Conservation (phyloP, 345 rosid species). For the Eucalyptus erythrocorys region DNA sequence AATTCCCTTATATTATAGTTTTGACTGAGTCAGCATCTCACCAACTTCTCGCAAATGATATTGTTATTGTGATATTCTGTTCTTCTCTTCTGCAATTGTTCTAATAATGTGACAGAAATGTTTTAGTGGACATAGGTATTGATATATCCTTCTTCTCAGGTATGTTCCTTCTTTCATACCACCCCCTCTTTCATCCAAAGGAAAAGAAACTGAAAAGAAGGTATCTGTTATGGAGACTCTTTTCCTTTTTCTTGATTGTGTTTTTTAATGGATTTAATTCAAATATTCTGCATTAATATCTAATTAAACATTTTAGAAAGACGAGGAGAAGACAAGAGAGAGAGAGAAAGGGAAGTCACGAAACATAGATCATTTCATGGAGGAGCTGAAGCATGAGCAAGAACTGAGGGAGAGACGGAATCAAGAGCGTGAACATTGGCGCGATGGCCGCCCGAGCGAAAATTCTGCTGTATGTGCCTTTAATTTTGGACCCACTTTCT, state of each 20-base stretch:
- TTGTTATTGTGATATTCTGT: not conserved
- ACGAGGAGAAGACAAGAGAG: conserved; percentile 69
- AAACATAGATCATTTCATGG: conserved; percentile 96
- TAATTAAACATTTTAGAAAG: conserved; percentile 40
- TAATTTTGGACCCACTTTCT: not conserved
- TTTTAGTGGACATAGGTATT: not conserved
- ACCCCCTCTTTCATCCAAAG: conserved; percentile 86
- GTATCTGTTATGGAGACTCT: conserved; percentile 5
- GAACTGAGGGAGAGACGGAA: conserved; percentile 94
- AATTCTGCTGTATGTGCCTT: conserved; percentile 46
- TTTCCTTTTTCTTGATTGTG: not conserved
- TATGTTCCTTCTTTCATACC: conserved; percentile 99
- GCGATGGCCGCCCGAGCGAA: conserved; percentile 62
- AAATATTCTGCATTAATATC: not conserved
- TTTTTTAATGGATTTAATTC: not conserved
- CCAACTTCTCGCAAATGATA: not conserved
- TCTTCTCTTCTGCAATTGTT: not conserved
- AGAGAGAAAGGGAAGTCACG: conserved; percentile 84
- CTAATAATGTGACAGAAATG: not conserved
- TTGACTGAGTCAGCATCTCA: not conserved
- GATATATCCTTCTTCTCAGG: conserved; percentile 24
- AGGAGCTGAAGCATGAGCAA: conserved; percentile 96
- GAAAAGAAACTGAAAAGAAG: conserved; percentile 85
- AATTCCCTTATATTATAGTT: not conserved
- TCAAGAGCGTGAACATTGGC: conserved; percentile 76